Evolutionary conservation across 2,329 filamentous ascomycete species (phyloP), one percentile per base, ranked within the genome.

Genomic region (Trichoderma sp.): DNA sequence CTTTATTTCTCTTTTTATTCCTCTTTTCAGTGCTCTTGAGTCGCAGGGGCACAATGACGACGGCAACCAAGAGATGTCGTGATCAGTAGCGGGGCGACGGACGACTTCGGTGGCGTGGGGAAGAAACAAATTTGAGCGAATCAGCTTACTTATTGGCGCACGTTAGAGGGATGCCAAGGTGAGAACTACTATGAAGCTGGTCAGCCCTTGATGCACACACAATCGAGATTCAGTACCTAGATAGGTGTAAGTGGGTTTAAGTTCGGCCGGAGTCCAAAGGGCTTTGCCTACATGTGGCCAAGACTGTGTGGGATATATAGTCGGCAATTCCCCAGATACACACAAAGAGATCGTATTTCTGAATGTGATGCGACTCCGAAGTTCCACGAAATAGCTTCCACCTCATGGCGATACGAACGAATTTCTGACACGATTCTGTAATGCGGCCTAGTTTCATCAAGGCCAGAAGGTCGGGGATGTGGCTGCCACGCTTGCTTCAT

Each of bases 101-200:
- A 12, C 55, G 17, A 50, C 23, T 43, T 53, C 28, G 39, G 28
- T 13, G 55, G 39, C 55, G 67, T 69, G 67, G 67, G 57, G 43
- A 34, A 36, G 39, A 28, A 32, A 26, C 55, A 50, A 6, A 8
- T 12, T 34, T 34, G 57, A 30, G 30, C 20, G 4, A 28, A 58
- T 69, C 67, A 69, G 67, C 67, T 69, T 69, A 69, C 55, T 20
- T 15, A 7, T 69, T n/a, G 55, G 57, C 34, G 64, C 47, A 59
- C 12, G 9, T 59, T 26, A 20, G 50, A 28, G 17, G 17, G 36
- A 13, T 39, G 9, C 15, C n/a, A 34, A 43, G 20, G 32, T 58
- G 34, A 55, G 34, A 67, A 20, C 53, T 57, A 58, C 11, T 30
- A 30, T 67, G 32, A 28, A 20, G 12, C 20, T 26, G n/a, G n/a